phyloP scores from a whole-genome alignment of 2,329 filamentous ascomycete genomes.

The Sclerotiophoma versabilis region DNA sequence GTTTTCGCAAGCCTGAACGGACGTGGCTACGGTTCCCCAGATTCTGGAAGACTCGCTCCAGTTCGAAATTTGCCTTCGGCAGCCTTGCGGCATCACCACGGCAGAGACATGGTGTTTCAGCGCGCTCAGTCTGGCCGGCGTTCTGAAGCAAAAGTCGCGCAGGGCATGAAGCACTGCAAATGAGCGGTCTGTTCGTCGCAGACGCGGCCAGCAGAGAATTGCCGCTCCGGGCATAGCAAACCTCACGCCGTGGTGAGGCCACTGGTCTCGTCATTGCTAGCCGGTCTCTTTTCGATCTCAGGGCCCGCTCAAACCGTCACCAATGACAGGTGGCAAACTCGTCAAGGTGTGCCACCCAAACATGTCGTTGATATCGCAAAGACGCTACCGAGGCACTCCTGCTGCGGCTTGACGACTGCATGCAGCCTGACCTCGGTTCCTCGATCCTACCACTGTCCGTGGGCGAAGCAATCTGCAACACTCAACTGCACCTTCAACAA shows the following conservation, averaged over 20 bases:
- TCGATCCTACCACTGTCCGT: not conserved
- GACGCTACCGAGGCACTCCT: conserved; percentile 1
- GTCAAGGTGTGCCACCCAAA: conserved; percentile 7
- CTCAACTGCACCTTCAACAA: not conserved
- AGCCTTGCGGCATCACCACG: conserved; percentile 7
- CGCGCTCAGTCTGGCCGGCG: conserved; percentile 10
- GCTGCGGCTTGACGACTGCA: conserved; percentile 3
- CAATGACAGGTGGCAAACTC: conserved; percentile 19
- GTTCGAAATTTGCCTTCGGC: conserved; percentile 7
- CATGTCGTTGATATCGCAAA: conserved; percentile 9
- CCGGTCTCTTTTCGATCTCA: conserved; percentile 22
- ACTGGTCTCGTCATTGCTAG: conserved; percentile 30
- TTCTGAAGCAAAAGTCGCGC: not conserved
- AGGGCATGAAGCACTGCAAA: conserved; percentile 4
- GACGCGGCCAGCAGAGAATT: conserved; percentile 14
- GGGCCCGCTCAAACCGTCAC: conserved; percentile 16
- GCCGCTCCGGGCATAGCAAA: conserved; percentile 24
- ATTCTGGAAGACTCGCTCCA: conserved; percentile 19
- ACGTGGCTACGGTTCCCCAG: conserved; percentile 31
- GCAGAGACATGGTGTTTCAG: conserved; percentile 13
- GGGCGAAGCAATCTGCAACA: not conserved
- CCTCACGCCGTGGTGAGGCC: conserved; percentile 39
- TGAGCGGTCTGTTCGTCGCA: conserved; percentile 20
- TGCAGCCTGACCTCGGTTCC: conserved; percentile 6
- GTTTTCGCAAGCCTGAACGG: conserved; percentile 17